Conservation (phyloP, 345 rosid species). For the Corymbia maculata region DNA sequence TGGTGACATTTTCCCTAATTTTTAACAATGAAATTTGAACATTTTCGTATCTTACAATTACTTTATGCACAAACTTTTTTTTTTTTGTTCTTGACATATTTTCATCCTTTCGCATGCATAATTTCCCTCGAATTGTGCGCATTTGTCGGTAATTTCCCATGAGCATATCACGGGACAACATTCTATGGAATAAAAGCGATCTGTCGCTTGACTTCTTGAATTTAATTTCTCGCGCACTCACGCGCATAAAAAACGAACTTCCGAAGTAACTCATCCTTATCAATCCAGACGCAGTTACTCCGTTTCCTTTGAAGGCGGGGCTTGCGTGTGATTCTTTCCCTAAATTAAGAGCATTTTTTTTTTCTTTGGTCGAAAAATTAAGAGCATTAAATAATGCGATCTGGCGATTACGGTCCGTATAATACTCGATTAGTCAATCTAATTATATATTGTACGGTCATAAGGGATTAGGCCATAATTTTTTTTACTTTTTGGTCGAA, state of each 20-base stretch:
- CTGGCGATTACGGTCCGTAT: no score
- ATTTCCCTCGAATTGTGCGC: neutral
- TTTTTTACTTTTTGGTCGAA: no score
- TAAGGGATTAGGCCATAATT: neutral
- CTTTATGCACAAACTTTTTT: no score
- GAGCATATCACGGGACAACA: neutral
- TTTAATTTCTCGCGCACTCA: accelerated
- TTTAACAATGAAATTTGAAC: no score
- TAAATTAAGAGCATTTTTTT: no score
- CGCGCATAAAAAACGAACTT: neutral
- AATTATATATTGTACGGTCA: neutral
- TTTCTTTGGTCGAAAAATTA: no score
- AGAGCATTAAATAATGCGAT: no score
- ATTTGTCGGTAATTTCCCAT: neutral
- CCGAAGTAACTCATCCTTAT: neutral
- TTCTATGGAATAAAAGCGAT: accelerated
- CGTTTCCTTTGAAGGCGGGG: no score
- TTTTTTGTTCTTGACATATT: neutral
- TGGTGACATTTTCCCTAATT: no score
- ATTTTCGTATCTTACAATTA: no score
- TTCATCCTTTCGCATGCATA: neutral
- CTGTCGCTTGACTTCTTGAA: neutral
- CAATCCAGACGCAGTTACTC: neutral
- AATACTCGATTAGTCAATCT: neutral
- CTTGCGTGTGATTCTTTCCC: no score